Evolutionary conservation across 2,329 filamentous ascomycete species (phyloP).

Genomic region (Sclerotinia minor): DNA sequence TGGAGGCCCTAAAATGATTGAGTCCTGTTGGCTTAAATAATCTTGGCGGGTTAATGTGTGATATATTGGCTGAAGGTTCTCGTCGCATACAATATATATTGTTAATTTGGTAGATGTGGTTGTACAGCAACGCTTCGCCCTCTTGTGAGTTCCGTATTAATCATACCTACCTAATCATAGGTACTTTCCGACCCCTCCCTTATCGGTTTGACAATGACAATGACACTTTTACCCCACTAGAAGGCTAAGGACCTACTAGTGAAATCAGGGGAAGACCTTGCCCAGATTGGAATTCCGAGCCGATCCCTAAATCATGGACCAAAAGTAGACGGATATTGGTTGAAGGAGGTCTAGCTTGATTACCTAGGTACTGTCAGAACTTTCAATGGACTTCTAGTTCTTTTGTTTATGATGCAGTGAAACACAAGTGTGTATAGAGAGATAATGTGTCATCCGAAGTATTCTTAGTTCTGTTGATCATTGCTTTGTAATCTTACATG

Average conservation of each 20-base stretch:
- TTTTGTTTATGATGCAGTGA: background rate
- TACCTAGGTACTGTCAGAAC: background rate
- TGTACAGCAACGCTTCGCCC: constrained; percentile 21
- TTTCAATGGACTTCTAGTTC: background rate
- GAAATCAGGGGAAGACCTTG: constrained; percentile 15
- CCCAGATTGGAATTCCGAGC: constrained; percentile 17
- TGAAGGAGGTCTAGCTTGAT: background rate
- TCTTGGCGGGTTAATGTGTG: background rate
- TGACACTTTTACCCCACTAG: constrained; percentile 8
- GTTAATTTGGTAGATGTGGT: constrained; percentile 12
- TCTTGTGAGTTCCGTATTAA: constrained; percentile 2
- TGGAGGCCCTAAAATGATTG: background rate
- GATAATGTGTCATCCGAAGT: background rate
- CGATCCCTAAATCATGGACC: background rate
- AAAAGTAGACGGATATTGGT: background rate
- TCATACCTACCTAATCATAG: constrained; percentile 6
- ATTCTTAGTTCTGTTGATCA: background rate
- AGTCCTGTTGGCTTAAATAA: background rate
- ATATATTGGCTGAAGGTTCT: constrained; percentile 17
- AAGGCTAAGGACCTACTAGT: background rate
- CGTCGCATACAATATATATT: constrained; percentile 20
- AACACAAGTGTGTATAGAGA: background rate
- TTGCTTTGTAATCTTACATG: background rate
- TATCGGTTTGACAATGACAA: constrained; percentile 18
- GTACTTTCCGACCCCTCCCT: constrained; percentile 12